Base-by-base conservation (phyloP, 208 protist species). In the Leishmania arabica region DNA sequence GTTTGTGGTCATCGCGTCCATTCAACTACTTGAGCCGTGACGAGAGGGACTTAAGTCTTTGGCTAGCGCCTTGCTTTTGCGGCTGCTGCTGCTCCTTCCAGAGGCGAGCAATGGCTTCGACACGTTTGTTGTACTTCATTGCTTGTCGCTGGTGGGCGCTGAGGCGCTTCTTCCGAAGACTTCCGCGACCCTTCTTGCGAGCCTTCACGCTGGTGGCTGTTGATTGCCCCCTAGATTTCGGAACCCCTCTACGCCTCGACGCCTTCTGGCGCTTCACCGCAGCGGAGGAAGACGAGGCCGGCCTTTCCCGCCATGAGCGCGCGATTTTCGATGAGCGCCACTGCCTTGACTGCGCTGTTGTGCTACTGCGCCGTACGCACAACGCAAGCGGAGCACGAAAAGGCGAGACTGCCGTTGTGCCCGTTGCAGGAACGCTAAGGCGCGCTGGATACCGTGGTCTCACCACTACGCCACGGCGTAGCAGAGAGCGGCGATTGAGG, bases 121-220 rank as follows among this genome's bases (percentile, higher is more conserved):
- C 91, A 53, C 94, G 88, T 53, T 96, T 95, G 84, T 97, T 97
- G 84, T 97, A 97, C 78, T 93, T 94, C 54, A 92, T 91, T 58
- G 89, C 89, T 77, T 95, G 91, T 19, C 83, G 75, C 53, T 88
- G 77, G 69, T 96, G 84, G 64, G 83, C 78, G 45, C 81, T 90
- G 8, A 89, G 62, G 24, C 66, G 73, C n/a, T 58, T 75, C 42
- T 70, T 27, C n/a, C 49, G 31, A 49, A 0, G 34, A 1, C 51
- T 27, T 49, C 75, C 76, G 40, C 76, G 64, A 19, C 19, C 49
- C 11, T 53, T 27, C 27, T 5, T 42, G 24, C 34, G 49, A 58
- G 42, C 24, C 19, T 24, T 74, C n/a, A 24, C 6, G 27, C 40
- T 0, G 45, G 58, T 11, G 54, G 47, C 54, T 27, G 3, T 73